A percentile compares a stretch with the other conserved stretches of the same genome.
These are phyloP conservation scores for Pseudomonodictys pantanalensis DNA, from an alignment of 495 filamentous ascomycete genomes.

Conservation along the genomic window DNA sequence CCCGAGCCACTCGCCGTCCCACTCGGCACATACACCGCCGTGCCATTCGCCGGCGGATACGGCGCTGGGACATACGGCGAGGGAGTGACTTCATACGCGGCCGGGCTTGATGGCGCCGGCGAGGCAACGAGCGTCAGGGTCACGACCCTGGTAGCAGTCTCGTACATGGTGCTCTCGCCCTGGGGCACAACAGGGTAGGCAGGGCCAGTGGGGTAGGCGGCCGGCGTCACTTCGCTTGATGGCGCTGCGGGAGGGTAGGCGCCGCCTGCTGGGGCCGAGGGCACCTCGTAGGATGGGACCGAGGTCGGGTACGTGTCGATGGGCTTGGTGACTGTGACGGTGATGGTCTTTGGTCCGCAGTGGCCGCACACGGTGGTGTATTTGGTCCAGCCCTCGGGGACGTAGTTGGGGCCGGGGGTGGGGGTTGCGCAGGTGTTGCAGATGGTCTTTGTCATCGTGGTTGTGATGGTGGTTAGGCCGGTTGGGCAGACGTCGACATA, in stretches of 20 bases:
- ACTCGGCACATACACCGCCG: background rate
- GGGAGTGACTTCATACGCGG: too few species aligned
- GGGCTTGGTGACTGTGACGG: conserved; percentile 31
- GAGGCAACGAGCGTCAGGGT: too few species aligned
- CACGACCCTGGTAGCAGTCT: background rate
- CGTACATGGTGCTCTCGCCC: background rate
- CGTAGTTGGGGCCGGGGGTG: background rate
- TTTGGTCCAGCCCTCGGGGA: conserved; percentile 23
- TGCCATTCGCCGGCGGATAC: background rate
- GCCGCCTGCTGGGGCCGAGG: background rate
- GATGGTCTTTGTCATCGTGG: conserved; percentile 18
- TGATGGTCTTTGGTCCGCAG: conserved; percentile 24
- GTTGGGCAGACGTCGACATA: conserved; percentile 30
- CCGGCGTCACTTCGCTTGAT: background rate
- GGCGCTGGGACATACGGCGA: background rate
- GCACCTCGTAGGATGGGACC: background rate
- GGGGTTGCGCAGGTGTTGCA: conserved; percentile 3
- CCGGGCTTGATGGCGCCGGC: too few species aligned
- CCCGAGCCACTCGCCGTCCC: background rate
- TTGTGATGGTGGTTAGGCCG: conserved; percentile 10
- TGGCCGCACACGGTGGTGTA: conserved; percentile 19
- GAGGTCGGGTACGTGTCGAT: background rate
- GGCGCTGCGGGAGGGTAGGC: too few species aligned
- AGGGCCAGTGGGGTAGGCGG: background rate
- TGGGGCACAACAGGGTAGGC: background rate